Percentiles rank a stretch among this genome's conserved stretches.
phyloP scores from a whole-genome alignment of 306 rosid genomes.

The Cucurbita ficifolia region DNA sequence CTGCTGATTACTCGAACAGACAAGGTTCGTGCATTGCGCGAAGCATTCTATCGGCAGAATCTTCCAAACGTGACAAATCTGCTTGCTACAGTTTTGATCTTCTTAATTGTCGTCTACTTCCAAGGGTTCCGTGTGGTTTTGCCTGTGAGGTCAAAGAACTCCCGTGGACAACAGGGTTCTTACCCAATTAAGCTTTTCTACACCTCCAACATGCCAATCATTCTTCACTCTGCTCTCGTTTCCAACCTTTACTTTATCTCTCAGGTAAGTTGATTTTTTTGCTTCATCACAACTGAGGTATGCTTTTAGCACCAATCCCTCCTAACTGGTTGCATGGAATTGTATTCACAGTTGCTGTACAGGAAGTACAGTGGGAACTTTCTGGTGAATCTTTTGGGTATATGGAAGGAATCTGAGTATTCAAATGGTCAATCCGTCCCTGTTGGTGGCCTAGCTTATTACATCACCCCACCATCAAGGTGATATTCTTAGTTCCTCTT shows the following conservation, averaged over 20 bases:
- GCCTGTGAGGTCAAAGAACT: constrained; percentile 46
- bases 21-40: constrained; percentile 42
- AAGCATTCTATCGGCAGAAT: constrained; percentile 46
- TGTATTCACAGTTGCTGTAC: constrained; percentile 12
- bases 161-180: constrained; percentile 42
- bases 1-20: constrained; percentile 30
- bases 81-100: constrained; percentile 41
- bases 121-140: constrained; percentile 44
- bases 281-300: neutral
- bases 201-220: constrained; percentile 53
- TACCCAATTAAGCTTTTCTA: constrained; percentile 45
- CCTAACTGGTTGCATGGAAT: neutral
- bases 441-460: constrained; percentile 17
- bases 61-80: constrained; percentile 44
- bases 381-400: constrained; percentile 12
- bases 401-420: constrained; percentile 18
- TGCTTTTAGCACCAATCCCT: neutral
- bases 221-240: constrained; percentile 47
- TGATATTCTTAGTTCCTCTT: neutral
- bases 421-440: constrained; percentile 12
- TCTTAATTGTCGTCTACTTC: constrained; percentile 40
- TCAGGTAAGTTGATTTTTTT: constrained; percentile 13
- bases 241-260: constrained; percentile 38
- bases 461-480: constrained; percentile 19
- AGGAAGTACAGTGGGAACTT: constrained; percentile 17